Base-by-base conservation (phyloP, 805 yeast species). In the Saccharomycopsis babjevae region DNA sequence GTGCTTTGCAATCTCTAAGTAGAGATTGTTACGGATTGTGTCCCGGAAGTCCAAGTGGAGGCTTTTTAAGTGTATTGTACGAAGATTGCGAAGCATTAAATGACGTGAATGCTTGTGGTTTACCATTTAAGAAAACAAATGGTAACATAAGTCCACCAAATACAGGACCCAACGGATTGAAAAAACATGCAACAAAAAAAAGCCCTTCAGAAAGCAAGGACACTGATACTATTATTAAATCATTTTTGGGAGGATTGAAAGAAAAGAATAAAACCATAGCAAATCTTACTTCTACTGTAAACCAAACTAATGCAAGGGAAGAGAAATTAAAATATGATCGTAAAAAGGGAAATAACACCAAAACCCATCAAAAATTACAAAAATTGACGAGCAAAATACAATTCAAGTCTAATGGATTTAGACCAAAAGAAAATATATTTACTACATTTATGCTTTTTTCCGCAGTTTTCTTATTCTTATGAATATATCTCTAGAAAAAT, bases 1-100 rank as follows among this genome's bases (percentile, higher is more conserved):
- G 83, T 68, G 83, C 84, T 10, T 71, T 81, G 40, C 83, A 80
- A 67, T 74, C 77, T 58, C 74, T 80, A 70, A 72, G 74, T 43
- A 70, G 70, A 56, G 74, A 73, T 46, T 80, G 84, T 66, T 78
- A 76, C 67, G 76, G 75, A 18, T 69, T 80, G 62, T 80, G 83
- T 66, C 80, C 80, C 25, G 77, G 77, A 36, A 76, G 77, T 20
- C 59, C 81, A 0, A 73, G 79, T 20, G 77, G 78, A 20, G 77
- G 76, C 64, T 78, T 79, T 63, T 69, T 81, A 60, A 73, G 77
- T 13, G 80, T 77, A 8, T 67, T 80, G 59, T 72, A 74, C 61
- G 71, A 74, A 57, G 83, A 79, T 64, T 80, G 83, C 69, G 72
- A 75, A 36, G 65, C 74, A 32, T 69, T 79, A 65, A 76, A 75